Conservation (phyloP, 192 early-diverging fungal species). For the Coemansia umbellata region DNA sequence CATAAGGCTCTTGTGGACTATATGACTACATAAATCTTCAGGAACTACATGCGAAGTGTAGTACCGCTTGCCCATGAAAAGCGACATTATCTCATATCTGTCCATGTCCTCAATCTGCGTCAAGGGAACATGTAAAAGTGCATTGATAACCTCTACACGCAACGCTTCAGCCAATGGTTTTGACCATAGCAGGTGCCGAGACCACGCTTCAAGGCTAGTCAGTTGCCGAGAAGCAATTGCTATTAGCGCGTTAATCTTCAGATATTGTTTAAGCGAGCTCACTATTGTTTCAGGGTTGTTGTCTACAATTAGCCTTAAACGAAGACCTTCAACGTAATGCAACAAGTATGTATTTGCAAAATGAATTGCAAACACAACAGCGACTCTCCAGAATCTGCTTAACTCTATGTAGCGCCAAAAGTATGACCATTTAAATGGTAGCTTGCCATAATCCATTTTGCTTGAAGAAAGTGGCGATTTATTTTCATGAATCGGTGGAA, state of each 20-base stretch:
- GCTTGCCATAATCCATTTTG: neutral
- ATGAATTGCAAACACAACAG: conserved; percentile 1
- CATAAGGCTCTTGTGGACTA: neutral
- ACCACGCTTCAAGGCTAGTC: neutral
- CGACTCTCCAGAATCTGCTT: conserved; percentile 14
- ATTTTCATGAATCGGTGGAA: neutral
- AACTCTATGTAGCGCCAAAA: conserved; percentile 1
- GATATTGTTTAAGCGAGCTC: conserved; percentile 21
- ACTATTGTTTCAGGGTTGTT: conserved; percentile 17
- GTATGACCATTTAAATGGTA: neutral
- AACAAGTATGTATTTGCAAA: conserved; percentile 4
- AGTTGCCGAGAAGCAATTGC: conserved; percentile 10
- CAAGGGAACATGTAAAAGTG: conserved; percentile 5
- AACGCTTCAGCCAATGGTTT: neutral
- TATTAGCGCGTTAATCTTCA: conserved; percentile 16
- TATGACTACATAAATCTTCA: neutral
- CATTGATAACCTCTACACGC: neutral
- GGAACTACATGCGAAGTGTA: neutral
- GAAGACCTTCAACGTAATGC: conserved; percentile 13
- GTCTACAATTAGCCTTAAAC: conserved; percentile 21
- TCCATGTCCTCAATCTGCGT: conserved; percentile 9
- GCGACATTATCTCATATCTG: neutral
- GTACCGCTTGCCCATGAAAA: neutral
- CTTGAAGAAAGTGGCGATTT: neutral
- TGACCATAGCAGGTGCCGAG: conserved; percentile 1